Conservation (phyloP, 164 flowering plant genomes). For the Houttuynia cordata region DNA sequence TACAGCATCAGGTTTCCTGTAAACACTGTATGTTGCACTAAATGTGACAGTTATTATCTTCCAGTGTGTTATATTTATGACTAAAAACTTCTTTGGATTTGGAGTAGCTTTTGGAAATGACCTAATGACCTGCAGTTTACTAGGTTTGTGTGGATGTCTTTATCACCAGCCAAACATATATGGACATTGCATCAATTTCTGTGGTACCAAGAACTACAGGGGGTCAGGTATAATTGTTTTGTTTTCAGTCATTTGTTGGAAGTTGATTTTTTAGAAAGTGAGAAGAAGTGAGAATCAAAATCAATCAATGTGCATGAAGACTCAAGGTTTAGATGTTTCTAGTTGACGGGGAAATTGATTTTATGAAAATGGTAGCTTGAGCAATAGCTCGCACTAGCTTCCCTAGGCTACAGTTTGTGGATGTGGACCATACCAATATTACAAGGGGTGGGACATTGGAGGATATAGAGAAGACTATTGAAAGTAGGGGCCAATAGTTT, state of each 20-base stretch:
- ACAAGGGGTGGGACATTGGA: too few relatives aligned
- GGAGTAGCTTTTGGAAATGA: not conserved
- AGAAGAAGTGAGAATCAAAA: too few relatives aligned
- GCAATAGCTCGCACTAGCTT: too few relatives aligned
- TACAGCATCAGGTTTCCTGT: too few relatives aligned
- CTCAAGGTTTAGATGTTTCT: too few relatives aligned
- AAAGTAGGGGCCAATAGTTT: too few relatives aligned
- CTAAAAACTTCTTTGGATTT: not conserved
- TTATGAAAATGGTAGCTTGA: too few relatives aligned
- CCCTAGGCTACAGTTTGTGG: too few relatives aligned
- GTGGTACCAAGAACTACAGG: slow-evolving; percentile 95
- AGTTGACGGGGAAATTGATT: too few relatives aligned
- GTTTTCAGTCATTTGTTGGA: not conserved
- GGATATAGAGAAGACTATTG: too few relatives aligned
- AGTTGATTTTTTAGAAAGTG: not conserved
- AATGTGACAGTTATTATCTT: not conserved
- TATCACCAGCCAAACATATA: slow-evolving; percentile 72
- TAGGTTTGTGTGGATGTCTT: slow-evolving; percentile 97
- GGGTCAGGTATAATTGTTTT: slow-evolving; percentile 63
- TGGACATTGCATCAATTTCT: slow-evolving; percentile 87
- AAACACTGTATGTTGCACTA: not conserved
- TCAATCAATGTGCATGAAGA: too few relatives aligned
- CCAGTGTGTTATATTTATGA: not conserved
- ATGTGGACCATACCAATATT: too few relatives aligned
- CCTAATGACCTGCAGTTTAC: slow-evolving; percentile 1